Percentiles rank a stretch among this genome's conserved stretches.
phyloP scores from a whole-genome alignment of 257 asterid genomes.

The Buddleja alternifolia region DNA sequence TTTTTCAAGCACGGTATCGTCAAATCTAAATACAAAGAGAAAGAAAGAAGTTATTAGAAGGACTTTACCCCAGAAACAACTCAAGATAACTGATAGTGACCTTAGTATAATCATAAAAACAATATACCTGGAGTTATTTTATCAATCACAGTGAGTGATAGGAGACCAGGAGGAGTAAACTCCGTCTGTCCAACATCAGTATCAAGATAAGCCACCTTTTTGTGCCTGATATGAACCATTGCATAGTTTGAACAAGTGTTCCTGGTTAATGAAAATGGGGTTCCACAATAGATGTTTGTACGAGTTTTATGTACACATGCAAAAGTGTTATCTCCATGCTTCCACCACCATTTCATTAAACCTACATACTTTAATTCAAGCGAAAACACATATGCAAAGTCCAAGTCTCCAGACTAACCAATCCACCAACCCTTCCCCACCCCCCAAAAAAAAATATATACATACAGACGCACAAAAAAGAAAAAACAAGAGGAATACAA shows the following conservation, averaged over 20 bases:
- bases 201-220: slow-evolving; percentile 87
- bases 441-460: no score
- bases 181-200: slow-evolving; percentile 98
- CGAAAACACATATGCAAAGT: slow-evolving; percentile 2
- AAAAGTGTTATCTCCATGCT: neutral
- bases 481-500: no score
- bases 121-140: slow-evolving; percentile 65
- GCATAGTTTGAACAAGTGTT: neutral
- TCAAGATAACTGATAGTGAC: neutral
- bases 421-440: neutral
- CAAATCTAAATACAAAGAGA: slow-evolving; percentile 57
- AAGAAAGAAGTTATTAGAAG: slow-evolving; percentile 19
- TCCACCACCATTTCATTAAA: slow-evolving; percentile 31
- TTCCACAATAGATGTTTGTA: neutral
- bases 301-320: neutral
- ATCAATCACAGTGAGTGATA: slow-evolving; percentile 77
- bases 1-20: slow-evolving; percentile 77
- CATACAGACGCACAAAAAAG: no score
- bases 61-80: slow-evolving; percentile 1
- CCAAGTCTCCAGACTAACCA: slow-evolving; percentile 29
- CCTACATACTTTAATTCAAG: slow-evolving; percentile 40
- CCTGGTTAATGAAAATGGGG: neutral
- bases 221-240: slow-evolving; percentile 56
- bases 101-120: neutral
- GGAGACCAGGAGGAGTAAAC: slow-evolving; percentile 90